Conservation (phyloP, 371 early-diverging fungal genomes). For the Chytridiales sp. region DNA sequence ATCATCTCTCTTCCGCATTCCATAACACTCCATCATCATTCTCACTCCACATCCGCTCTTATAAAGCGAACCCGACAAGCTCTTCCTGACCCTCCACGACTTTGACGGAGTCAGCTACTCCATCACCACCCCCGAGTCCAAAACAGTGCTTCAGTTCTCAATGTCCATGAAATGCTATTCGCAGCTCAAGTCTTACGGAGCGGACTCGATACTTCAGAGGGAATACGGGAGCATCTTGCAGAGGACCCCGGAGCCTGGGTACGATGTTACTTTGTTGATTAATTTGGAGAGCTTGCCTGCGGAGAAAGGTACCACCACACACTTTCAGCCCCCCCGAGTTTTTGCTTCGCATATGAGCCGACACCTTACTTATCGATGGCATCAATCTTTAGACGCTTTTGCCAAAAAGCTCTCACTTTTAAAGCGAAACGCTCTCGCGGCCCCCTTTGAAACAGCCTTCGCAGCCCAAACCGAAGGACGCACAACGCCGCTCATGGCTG, state of each 20-base stretch:
- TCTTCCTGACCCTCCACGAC: constrained; percentile 83
- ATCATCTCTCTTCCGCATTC: constrained; percentile 1
- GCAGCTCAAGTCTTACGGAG: constrained; percentile 80
- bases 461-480: constrained; percentile 74
- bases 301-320: constrained; percentile 52
- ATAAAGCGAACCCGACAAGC: constrained; percentile 73
- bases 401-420: constrained; percentile 78
- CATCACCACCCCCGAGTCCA: constrained; percentile 74
- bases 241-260: constrained; percentile 68
- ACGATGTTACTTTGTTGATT: constrained; percentile 79
- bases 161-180: constrained; percentile 79
- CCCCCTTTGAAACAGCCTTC: constrained; percentile 91
- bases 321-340: no score
- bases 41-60: neutral
- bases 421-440: constrained; percentile 90
- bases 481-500: constrained; percentile 77
- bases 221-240: constrained; percentile 75
- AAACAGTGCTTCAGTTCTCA: constrained; percentile 70
- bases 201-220: constrained; percentile 70
- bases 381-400: constrained; percentile 58
- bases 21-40: neutral
- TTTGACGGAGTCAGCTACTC: constrained; percentile 93
- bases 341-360: neutral
- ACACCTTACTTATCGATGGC: neutral
- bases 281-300: constrained; percentile 74